Evolutionary conservation across 1,284 basidiomycete species (phyloP), one percentile per base, ranked within the genome.

Genomic region (Ceraceosorus guamensis): DNA sequence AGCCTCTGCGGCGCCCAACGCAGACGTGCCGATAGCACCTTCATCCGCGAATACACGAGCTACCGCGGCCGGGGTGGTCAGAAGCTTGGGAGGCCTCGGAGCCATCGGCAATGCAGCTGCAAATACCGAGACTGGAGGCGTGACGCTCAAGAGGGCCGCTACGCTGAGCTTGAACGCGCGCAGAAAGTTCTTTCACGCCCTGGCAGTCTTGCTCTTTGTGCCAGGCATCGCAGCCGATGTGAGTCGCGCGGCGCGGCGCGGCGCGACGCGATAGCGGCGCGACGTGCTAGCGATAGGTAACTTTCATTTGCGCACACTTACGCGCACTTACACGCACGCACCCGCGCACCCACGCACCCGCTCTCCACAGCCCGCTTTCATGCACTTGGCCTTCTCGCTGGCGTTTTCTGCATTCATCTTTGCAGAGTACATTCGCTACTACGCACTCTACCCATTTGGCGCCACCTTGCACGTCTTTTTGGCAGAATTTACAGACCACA

Each of bases 391-490:
- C 4, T 95, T 97, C 79, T 92, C 88, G 63, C 85, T 86, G 13
- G 73, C 68, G 0, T 70, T 75, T 31, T 66, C 72, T 18, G 59
- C 71, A 50, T 76, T 76, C 61, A 66, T 73, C 52, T 68, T 76
- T 46, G 62, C 63, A 45, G 73, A 76, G 58, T 75, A 73, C 55
- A 52, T 73, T 14, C 67, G 95, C 50, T 99, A 97, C 78, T 99
- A 97, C 78, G 95, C 95, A 35, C 83, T 98, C 34, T 97, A 93
- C 78, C 95, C 95, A 3, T 88, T 97, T 68, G 91, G 92, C 6
- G 93, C 89, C 4, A 82, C 85, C 10, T 84, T 99, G 31, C 95
- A 99, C 78, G 80, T 97, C 60, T 99, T 99, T 79, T 86, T 98
- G 82, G 65, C 61, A 79, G 93, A 98, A 77, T 99, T 99, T 73